Percentiles rank a stretch among this genome's conserved stretches.
Conservation (phyloP, 2,329 filamentous ascomycete genomes). For the Sporothrix sp. region DNA sequence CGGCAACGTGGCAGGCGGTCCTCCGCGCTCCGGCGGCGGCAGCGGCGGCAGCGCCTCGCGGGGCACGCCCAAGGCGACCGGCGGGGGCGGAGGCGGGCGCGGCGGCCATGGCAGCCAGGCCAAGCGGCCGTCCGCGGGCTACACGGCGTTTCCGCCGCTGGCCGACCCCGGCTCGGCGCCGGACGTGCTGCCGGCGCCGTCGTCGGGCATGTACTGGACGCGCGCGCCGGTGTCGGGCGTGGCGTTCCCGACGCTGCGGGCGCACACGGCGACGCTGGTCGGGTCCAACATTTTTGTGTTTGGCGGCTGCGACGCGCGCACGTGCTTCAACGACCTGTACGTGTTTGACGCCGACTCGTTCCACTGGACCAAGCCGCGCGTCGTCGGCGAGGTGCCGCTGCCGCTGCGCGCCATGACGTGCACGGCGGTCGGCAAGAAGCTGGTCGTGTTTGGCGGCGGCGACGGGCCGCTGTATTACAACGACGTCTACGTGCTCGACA, state of each 20-base stretch:
- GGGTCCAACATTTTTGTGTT: slow-evolving; percentile 60
- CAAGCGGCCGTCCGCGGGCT: slow-evolving; percentile 21
- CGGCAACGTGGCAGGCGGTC: not conserved
- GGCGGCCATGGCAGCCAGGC: slow-evolving; percentile 13
- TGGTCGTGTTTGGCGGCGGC: slow-evolving; percentile 60
- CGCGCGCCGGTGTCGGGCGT: slow-evolving; percentile 53
- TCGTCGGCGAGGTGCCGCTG: slow-evolving; percentile 54
- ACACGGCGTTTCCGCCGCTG: slow-evolving; percentile 46
- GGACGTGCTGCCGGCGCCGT: slow-evolving; percentile 52
- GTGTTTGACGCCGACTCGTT: slow-evolving; percentile 61
- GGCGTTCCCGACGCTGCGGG: slow-evolving; percentile 51
- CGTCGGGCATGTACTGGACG: slow-evolving; percentile 66
- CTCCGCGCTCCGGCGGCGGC: not conserved
- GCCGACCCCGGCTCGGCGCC: slow-evolving; percentile 46
- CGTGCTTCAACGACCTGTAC: slow-evolving; percentile 61
- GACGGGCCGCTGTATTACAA: slow-evolving; percentile 64
- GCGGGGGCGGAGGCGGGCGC: not conserved
- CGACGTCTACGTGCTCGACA: slow-evolving; percentile 63
- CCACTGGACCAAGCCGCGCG: slow-evolving; percentile 56
- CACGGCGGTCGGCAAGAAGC: slow-evolving; percentile 58
- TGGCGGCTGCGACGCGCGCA: slow-evolving; percentile 55
- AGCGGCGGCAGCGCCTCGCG: not conserved
- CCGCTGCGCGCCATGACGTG: slow-evolving; percentile 63
- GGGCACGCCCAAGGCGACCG: not conserved
- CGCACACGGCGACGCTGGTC: slow-evolving; percentile 57